phyloP scores from a whole-genome alignment of 2,329 filamentous ascomycete species.

The Fusarium sororula region DNA sequence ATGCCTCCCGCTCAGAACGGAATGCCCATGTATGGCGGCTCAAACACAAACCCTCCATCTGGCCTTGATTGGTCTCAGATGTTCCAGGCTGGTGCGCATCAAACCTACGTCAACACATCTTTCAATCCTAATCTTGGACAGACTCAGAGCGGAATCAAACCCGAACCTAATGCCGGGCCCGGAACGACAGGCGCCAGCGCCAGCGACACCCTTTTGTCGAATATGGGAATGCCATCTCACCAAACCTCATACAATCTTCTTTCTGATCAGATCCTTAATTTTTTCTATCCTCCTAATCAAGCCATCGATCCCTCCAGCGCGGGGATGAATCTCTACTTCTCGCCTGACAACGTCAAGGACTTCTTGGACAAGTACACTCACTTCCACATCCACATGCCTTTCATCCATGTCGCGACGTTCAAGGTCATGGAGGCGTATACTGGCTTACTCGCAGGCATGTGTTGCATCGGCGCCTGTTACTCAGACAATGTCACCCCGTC shows the following conservation, averaged over 20 bases:
- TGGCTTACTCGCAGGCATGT: constrained; percentile 74
- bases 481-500: constrained; percentile 68
- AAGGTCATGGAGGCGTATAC: constrained; percentile 72
- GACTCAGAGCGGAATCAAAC: constrained; percentile 75
- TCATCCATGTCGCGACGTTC: constrained; percentile 78
- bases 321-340: constrained; percentile 69
- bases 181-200: constrained; percentile 59
- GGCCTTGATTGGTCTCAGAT: constrained; percentile 80
- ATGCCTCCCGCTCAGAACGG: constrained; percentile 71
- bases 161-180: constrained; percentile 67
- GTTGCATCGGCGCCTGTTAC: constrained; percentile 79
- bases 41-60: constrained; percentile 68
- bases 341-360: constrained; percentile 73
- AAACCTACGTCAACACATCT: constrained; percentile 69
- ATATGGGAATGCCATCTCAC: constrained; percentile 58
- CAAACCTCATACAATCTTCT: constrained; percentile 63
- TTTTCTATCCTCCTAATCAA: constrained; percentile 61
- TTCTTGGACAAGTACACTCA: constrained; percentile 77
- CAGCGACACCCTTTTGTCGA: constrained; percentile 57
- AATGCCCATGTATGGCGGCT: constrained; percentile 70
- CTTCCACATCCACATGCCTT: constrained; percentile 77
- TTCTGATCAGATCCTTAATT: constrained; percentile 65
- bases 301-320: constrained; percentile 62
- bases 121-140: constrained; percentile 73
- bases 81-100: constrained; percentile 77